A percentile compares a stretch with the other conserved stretches of the same genome.
phyloP scores from a whole-genome alignment of 768 basidiomycete genomes.

The Pisolithus orientalis region DNA sequence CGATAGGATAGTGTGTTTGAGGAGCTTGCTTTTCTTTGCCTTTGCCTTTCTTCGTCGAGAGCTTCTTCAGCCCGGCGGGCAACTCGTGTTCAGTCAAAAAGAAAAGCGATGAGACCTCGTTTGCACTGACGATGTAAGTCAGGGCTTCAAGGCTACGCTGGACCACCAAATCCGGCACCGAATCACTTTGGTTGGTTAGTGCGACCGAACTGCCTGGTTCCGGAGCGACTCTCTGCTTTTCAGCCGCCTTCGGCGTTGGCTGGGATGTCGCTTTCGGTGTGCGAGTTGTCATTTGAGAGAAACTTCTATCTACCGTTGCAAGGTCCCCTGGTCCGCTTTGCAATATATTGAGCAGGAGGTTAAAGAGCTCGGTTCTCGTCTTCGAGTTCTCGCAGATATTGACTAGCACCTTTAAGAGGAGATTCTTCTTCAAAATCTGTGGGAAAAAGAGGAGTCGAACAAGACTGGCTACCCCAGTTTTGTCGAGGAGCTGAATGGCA shows the following conservation, averaged over 20 bases:
- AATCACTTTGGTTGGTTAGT: constrained; percentile 60
- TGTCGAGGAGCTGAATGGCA: constrained; percentile 90
- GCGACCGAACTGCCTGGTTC: constrained; percentile 48
- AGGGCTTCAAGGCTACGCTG: constrained; percentile 93
- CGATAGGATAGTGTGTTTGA: constrained; percentile 86
- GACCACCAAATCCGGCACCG: constrained; percentile 87
- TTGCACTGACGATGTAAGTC: constrained; percentile 78
- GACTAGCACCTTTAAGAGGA: constrained; percentile 84
- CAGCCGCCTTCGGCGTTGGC: constrained; percentile 40
- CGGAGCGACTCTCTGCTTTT: constrained; percentile 61
- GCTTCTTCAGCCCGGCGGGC: constrained; percentile 66
- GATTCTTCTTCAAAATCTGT: constrained; percentile 77
- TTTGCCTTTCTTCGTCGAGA: constrained; percentile 80
- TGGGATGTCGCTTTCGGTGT: constrained; percentile 44
- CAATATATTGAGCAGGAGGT: constrained; percentile 85
- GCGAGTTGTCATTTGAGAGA: constrained; percentile 84
- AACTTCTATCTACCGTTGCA: constrained; percentile 87
- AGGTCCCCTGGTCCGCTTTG: constrained; percentile 95
- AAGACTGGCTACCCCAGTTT: constrained; percentile 78
- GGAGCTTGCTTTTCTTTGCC: constrained; percentile 85
- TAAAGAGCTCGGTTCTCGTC: constrained; percentile 89
- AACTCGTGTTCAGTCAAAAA: constrained; percentile 96
- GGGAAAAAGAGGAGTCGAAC: constrained; percentile 96
- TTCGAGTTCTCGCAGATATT: constrained; percentile 94
- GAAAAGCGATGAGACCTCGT: constrained; percentile 81